Conservation (phyloP, 805 yeast genomes). For the Yamadazyma tumulicola region DNA sequence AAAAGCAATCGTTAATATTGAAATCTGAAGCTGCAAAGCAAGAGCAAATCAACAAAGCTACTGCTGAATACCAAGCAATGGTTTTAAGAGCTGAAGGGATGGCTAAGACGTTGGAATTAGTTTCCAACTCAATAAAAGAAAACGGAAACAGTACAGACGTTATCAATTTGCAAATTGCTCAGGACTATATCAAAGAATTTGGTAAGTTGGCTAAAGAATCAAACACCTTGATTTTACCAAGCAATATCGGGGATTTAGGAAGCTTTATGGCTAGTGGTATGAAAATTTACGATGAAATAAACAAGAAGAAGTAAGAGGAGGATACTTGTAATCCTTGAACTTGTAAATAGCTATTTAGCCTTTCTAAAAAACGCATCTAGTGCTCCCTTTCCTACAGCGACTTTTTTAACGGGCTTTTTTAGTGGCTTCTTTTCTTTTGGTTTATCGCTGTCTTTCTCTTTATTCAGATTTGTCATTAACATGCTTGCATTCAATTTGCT, state of each 20-base stretch:
- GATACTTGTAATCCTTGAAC: constrained; percentile 1
- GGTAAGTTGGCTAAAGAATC: constrained; percentile 79
- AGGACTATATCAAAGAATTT: constrained; percentile 77
- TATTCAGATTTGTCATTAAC: constrained; percentile 1
- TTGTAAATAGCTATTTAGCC: constrained; percentile 3
- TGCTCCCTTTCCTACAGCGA: constrained; percentile 62
- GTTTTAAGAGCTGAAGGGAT: constrained; percentile 66
- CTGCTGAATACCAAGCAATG: constrained; percentile 71
- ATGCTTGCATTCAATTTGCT: constrained; percentile 6
- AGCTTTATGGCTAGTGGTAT: constrained; percentile 73
- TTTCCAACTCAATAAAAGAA: constrained; percentile 64
- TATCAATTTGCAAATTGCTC: constrained; percentile 75
- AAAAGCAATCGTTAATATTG: constrained; percentile 63
- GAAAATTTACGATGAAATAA: constrained; percentile 52
- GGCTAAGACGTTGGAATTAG: constrained; percentile 61
- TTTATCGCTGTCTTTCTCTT: constrained; percentile 3
- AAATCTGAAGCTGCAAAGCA: constrained; percentile 71
- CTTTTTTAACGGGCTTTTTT: constrained; percentile 21
- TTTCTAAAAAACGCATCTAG: constrained; percentile 63
- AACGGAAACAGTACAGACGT: constrained; percentile 75
- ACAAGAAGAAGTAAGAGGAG: constrained; percentile 3
- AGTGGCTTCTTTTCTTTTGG: neutral
- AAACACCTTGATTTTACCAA: constrained; percentile 74
- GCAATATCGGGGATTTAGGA: constrained; percentile 71
- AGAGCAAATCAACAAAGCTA: constrained; percentile 63